Evolutionary conservation across 148 eudicot genomes (phyloP).

Genomic region (Nyssa sinensis): DNA sequence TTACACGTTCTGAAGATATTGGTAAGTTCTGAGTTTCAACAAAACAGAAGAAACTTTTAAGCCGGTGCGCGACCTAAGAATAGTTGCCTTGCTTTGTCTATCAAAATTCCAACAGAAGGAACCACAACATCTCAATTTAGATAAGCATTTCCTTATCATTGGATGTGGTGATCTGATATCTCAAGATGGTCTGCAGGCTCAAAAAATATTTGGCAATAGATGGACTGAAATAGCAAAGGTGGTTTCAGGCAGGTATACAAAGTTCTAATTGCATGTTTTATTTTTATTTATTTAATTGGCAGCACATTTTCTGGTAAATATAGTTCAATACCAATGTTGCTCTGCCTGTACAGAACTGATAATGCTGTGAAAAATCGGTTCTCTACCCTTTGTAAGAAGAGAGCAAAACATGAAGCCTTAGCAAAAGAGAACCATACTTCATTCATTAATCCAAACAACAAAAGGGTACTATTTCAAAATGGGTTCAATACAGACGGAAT

Average conservation of each 20-base stretch:
- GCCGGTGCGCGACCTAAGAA: background rate
- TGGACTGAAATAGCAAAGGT: conserved; percentile 99
- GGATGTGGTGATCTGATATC: conserved; percentile 3
- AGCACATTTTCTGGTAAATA: background rate
- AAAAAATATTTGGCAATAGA: conserved; percentile 85
- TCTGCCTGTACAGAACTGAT: conserved; percentile 59
- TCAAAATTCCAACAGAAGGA: background rate
- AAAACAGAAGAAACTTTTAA: background rate
- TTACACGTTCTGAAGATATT: background rate
- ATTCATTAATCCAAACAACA: conserved; percentile 59
- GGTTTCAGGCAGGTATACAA: conserved; percentile 82
- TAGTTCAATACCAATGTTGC: background rate
- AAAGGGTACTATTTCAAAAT: conserved; percentile 50
- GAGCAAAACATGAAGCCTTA: conserved; percentile 65
- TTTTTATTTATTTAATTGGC: background rate
- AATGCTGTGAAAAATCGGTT: conserved; percentile 97
- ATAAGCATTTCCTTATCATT: background rate
- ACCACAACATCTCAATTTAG: background rate
- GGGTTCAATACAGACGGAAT: conserved; percentile 29
- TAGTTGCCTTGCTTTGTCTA: conserved; percentile 3
- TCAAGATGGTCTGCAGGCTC: conserved; percentile 65
- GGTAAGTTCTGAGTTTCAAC: background rate
- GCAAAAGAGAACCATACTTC: conserved; percentile 61
- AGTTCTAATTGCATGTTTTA: background rate
- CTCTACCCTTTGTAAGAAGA: conserved; percentile 83